Percentiles rank a stretch among this genome's conserved stretches.
phyloP scores from a whole-genome alignment of 345 rosid species.

The Eucalyptus erythrocorys region DNA sequence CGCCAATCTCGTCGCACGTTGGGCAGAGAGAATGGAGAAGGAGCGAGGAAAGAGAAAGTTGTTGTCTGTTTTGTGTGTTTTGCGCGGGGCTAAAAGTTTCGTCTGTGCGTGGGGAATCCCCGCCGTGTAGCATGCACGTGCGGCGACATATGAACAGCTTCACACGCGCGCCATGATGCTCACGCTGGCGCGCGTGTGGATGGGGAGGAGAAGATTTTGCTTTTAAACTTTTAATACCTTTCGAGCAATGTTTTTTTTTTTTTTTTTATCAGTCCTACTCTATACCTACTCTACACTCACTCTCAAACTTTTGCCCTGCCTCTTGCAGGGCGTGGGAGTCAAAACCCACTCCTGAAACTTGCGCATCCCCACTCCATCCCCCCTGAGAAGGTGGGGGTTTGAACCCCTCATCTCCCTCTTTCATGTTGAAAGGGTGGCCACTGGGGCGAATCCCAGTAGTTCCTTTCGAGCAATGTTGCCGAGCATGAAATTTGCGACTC shows the following conservation, averaged over 20 bases:
- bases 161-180: neutral
- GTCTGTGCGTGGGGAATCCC: neutral
- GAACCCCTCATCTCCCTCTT: too few relatives aligned
- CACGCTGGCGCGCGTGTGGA: neutral
- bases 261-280: too few relatives aligned
- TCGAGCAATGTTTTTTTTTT: neutral
- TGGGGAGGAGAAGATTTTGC: neutral
- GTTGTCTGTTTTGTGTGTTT: neutral
- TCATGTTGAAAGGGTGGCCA: too few relatives aligned
- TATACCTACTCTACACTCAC: too few relatives aligned
- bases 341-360: too few relatives aligned
- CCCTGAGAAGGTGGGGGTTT: too few relatives aligned
- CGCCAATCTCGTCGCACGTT: neutral
- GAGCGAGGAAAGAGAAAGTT: neutral
- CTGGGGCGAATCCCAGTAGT: too few relatives aligned
- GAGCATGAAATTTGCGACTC: neutral
- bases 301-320: too few relatives aligned
- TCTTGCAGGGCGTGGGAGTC: too few relatives aligned
- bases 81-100: neutral
- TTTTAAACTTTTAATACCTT: neutral
- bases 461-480: neutral
- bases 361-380: too few relatives aligned
- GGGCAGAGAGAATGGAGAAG: neutral
- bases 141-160: neutral
- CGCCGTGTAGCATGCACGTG: neutral